Evolutionary conservation across 805 yeast species (phyloP).

Genomic region (Ogataea polymorpha): DNA sequence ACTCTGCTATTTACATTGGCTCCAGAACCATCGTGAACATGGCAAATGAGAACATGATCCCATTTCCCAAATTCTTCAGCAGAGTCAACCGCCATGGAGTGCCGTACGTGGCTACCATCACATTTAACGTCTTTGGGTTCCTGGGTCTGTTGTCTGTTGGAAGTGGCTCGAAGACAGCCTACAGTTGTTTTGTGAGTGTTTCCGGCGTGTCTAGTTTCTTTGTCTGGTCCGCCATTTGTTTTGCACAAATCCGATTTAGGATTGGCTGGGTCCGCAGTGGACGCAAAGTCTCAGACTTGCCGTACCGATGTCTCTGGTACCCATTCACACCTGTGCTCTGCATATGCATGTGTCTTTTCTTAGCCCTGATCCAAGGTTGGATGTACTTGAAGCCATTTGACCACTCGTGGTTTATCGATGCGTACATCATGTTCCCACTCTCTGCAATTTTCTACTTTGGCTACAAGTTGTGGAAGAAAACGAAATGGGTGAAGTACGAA

Average conservation of each 20-base stretch:
- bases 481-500: slow-evolving; percentile 19
- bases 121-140: slow-evolving; percentile 53
- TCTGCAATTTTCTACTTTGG: slow-evolving; percentile 36
- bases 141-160: slow-evolving; percentile 54
- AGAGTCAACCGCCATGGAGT: slow-evolving; percentile 56
- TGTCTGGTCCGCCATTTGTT: slow-evolving; percentile 63
- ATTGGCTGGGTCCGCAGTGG: slow-evolving; percentile 43
- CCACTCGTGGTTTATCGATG: slow-evolving; percentile 53
- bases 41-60: slow-evolving; percentile 52
- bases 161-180: slow-evolving; percentile 60
- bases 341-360: slow-evolving; percentile 45
- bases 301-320: slow-evolving; percentile 47
- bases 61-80: slow-evolving; percentile 40
- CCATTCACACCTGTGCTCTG: slow-evolving; percentile 53
- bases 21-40: slow-evolving; percentile 64
- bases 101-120: slow-evolving; percentile 58
- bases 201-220: slow-evolving; percentile 67
- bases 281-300: slow-evolving; percentile 45
- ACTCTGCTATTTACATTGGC: slow-evolving; percentile 66
- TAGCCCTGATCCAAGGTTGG: slow-evolving; percentile 67
- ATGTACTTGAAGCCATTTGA: slow-evolving; percentile 53
- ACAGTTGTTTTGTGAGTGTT: slow-evolving; percentile 56
- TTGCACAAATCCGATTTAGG: slow-evolving; percentile 57
- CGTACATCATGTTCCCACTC: slow-evolving; percentile 61
- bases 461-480: slow-evolving; percentile 29